Evolutionary conservation across 768 basidiomycete species (phyloP).

Genomic region (Tulasnella sp.): DNA sequence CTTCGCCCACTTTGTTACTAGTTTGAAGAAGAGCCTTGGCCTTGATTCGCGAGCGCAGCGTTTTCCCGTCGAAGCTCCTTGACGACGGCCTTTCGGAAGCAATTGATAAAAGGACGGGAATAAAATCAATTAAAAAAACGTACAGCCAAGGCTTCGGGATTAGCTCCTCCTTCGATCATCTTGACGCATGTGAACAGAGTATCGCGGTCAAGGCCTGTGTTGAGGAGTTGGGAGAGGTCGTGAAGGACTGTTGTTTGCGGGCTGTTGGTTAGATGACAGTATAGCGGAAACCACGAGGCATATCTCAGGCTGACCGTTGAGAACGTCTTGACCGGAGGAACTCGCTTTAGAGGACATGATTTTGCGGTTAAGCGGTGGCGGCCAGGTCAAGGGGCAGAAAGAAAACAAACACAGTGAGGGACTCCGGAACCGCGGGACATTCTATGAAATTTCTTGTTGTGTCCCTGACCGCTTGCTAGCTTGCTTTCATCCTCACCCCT

Average conservation of each 20-base stretch:
- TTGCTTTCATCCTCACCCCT: neutral
- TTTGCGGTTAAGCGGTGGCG: too few species aligned
- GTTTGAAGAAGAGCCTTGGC: neutral
- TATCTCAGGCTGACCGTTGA: neutral
- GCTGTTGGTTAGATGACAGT: neutral
- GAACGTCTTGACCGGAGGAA: neutral
- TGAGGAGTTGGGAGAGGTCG: slow-evolving; percentile 81
- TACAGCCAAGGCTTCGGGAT: slow-evolving; percentile 87
- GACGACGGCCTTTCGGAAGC: slow-evolving; percentile 56
- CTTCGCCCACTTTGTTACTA: neutral
- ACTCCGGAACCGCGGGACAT: neutral
- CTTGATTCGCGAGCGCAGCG: slow-evolving; percentile 30
- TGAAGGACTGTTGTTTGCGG: slow-evolving; percentile 50
- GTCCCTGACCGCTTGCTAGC: neutral
- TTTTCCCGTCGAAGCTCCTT: slow-evolving; percentile 75
- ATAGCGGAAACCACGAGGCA: neutral
- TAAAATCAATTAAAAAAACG: slow-evolving; percentile 28
- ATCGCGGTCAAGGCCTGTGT: slow-evolving; percentile 82
- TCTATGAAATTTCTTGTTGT: neutral
- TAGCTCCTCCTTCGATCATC: slow-evolving; percentile 88
- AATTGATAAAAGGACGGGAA: neutral
- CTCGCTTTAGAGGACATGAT: neutral
- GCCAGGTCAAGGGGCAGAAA: neutral
- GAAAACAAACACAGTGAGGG: neutral
- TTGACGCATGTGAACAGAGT: slow-evolving; percentile 86